Evolutionary conservation across 768 basidiomycete species (phyloP).

Genomic region (Coprinellus aureogranulatus): DNA sequence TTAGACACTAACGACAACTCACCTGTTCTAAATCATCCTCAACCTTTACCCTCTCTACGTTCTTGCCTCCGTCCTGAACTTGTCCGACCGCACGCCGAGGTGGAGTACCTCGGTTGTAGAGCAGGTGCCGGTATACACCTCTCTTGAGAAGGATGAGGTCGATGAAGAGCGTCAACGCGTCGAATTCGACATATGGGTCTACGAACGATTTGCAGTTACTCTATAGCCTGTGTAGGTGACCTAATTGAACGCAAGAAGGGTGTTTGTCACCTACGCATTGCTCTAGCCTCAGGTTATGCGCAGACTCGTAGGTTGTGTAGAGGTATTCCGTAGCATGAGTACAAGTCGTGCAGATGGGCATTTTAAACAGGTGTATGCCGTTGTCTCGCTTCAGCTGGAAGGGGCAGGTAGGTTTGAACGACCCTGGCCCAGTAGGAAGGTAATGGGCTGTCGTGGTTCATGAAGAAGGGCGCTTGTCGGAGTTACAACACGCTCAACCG

Average conservation of each 20-base stretch:
- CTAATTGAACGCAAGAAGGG: background rate
- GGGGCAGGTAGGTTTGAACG: too few relatives aligned
- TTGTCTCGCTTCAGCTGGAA: too few relatives aligned
- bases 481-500: too few relatives aligned
- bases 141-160: slow-evolving; percentile 82
- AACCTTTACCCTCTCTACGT: slow-evolving; percentile 9
- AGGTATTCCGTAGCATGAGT: slow-evolving; percentile 61
- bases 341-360: slow-evolving; percentile 84
- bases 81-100: slow-evolving; percentile 43
- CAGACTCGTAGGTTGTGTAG: slow-evolving; percentile 80
- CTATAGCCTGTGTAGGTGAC: slow-evolving; percentile 30
- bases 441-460: too few relatives aligned
- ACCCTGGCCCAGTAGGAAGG: too few relatives aligned
- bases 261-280: slow-evolving; percentile 63
- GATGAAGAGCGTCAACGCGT: slow-evolving; percentile 65
- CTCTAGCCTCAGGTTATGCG: slow-evolving; percentile 75
- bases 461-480: too few relatives aligned
- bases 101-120: slow-evolving; percentile 75
- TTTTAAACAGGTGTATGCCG: too few relatives aligned
- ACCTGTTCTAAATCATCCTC: background rate
- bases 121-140: slow-evolving; percentile 76
- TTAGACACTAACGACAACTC: background rate
- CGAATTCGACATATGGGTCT: slow-evolving; percentile 87
- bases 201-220: slow-evolving; percentile 63
- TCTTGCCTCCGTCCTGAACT: slow-evolving; percentile 10